Evolutionary conservation across 2,329 filamentous ascomycete species (phyloP), one percentile per base, ranked within the genome.

Genomic region (Zarea fungicola): DNA sequence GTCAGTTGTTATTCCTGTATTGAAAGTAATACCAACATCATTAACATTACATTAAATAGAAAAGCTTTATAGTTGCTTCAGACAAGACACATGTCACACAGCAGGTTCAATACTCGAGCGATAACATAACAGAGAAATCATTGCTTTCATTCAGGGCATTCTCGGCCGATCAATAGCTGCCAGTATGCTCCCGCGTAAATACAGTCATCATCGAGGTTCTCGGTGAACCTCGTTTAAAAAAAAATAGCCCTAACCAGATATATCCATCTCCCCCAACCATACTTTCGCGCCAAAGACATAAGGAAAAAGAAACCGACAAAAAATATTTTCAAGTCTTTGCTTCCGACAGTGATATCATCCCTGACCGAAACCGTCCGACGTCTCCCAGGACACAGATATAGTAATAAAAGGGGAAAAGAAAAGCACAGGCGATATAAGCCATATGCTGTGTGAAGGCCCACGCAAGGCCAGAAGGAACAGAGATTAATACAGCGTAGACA

Each of bases 111-210:
- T 23, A 41, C 22, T 26, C 11, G 10, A 22, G 18, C 18, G 3
- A 42, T 19, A 5, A n/a, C 25, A 25, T 21, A 28, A 11, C 51
- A 54, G 45, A 40, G 50, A 52, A 55, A 54, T 62, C 57, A 55
- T 63, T 61, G 56, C 56, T 60, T 49, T 64, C 62, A 58, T 65
- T 59, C 55, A 52, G 35, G 26, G 48, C 42, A 40, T 39, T 25
- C 18, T 39, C 36, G 32, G 31, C 47, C 32, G n/a, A n/a, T 28
- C 14, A 21, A 26, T 14, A 9, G 10, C 21, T n/a, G 10, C n/a
- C 48, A 58, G 55, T 62, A 49, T 48, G 56, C 54, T 54, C 52
- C 55, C 44, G 47, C 45, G 18, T 52, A 60, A 52, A 55, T 56
- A 61, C 58, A 60, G 52, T 56, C 51, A 49, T 52, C 54, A 50